These are phyloP conservation scores for Fomitopsis serialis DNA, from an alignment of 768 basidiomycete species.

Conservation along the genomic window DNA sequence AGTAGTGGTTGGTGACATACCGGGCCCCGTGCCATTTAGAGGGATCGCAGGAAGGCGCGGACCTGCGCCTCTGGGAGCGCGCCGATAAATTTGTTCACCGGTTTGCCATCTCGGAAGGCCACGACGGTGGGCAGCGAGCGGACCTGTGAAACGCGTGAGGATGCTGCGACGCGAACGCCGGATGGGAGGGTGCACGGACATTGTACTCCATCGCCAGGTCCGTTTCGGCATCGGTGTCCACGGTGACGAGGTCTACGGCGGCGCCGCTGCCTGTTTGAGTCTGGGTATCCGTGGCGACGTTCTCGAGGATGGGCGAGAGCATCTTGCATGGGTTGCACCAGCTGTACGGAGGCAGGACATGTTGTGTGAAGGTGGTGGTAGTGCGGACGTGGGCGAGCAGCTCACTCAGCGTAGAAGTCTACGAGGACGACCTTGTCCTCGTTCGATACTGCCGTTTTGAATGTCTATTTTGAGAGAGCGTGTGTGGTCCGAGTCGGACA, in stretches of 20 bases:
- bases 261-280: conserved; percentile 46
- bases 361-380: neutral
- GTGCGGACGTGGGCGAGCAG: conserved; percentile 11
- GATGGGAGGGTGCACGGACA: conserved; percentile 28
- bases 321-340: conserved; percentile 78
- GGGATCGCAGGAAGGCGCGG: conserved; percentile 17
- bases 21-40: neutral
- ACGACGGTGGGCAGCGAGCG: conserved; percentile 75
- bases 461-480: too few relatives aligned
- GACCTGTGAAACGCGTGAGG: conserved; percentile 40
- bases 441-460: conserved; percentile 27
- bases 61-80: conserved; percentile 24
- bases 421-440: conserved; percentile 58
- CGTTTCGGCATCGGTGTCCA: conserved; percentile 55
- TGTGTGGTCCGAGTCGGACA: neutral
- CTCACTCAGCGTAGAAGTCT: conserved; percentile 79
- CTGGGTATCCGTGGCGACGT: conserved; percentile 41
- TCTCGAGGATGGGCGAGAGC: conserved; percentile 66
- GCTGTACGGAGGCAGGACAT: conserved; percentile 28
- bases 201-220: conserved; percentile 46
- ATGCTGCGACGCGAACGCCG: neutral
- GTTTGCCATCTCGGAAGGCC: conserved; percentile 64
- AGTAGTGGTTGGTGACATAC: neutral
- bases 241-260: conserved; percentile 65
- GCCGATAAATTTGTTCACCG: conserved; percentile 54